Evolutionary conservation across 306 rosid genomes (phyloP).

Genomic region (Sicyos baderoa): DNA sequence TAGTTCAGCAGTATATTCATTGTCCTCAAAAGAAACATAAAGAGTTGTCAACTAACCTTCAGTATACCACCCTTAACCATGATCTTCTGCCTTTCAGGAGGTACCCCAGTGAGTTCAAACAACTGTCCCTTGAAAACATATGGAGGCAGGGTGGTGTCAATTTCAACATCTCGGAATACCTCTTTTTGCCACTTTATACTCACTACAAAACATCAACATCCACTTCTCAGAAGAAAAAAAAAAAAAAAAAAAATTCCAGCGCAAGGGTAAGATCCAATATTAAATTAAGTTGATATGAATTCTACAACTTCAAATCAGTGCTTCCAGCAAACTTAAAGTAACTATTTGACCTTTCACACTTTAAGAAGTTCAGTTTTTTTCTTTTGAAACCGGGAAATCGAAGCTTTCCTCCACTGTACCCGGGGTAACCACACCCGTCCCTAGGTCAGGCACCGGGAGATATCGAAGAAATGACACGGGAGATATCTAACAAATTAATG

Average conservation of each 20-base stretch:
- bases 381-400: too few relatives aligned
- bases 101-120: conserved; percentile 85
- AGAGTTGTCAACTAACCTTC: conserved; percentile 46
- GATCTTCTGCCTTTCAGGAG: conserved; percentile 95
- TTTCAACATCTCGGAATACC: conserved; percentile 63
- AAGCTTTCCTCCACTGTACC: too few relatives aligned
- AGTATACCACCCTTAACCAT: conserved; percentile 97
- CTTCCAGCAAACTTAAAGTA: conserved; percentile 8
- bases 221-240: not conserved
- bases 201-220: conserved; percentile 34
- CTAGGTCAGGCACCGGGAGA: too few relatives aligned
- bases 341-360: not conserved
- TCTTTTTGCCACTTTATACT: conserved; percentile 94
- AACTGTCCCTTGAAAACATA: conserved; percentile 89
- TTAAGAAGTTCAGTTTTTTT: not conserved
- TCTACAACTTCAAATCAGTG: not conserved
- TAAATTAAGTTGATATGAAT: not conserved
- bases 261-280: not conserved
- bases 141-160: conserved; percentile 80
- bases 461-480: too few relatives aligned
- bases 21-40: not conserved
- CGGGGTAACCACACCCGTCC: too few relatives aligned
- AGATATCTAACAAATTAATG: too few relatives aligned
- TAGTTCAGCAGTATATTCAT: not conserved
- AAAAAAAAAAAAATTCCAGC: not conserved